phyloP scores from a whole-genome alignment of 2,329 filamentous ascomycete genomes.

The Alternaria triticina region DNA sequence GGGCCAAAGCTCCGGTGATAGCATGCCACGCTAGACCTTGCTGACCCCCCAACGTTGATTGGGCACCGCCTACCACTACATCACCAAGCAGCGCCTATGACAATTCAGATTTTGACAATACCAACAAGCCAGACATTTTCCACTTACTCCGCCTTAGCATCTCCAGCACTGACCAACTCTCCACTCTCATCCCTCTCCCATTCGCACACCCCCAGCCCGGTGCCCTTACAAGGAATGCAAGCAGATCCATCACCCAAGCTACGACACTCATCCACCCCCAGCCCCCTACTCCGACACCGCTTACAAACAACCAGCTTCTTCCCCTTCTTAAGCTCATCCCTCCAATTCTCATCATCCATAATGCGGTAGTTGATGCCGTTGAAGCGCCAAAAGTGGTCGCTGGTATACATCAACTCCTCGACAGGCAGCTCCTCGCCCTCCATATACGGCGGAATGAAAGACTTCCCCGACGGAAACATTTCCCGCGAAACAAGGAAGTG shows the following conservation, averaged over 20 bases:
- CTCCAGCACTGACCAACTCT: background rate
- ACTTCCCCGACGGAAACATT: constrained; percentile 19
- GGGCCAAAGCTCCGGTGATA: background rate
- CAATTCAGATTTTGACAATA: no score
- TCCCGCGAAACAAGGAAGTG: constrained; percentile 33
- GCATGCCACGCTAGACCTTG: background rate
- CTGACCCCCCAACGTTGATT: no score
- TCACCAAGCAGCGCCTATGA: no score
- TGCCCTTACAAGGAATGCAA: constrained; percentile 20
- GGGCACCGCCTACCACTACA: no score
- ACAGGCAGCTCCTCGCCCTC: constrained; percentile 40
- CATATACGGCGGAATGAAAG: constrained; percentile 46
- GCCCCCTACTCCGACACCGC: constrained; percentile 10
- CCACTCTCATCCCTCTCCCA: constrained; percentile 9
- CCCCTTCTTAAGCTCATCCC: constrained; percentile 15
- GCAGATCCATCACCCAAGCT: constrained; percentile 23
- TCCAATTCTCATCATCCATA: constrained; percentile 32
- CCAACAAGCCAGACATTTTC: no score
- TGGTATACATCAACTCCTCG: constrained; percentile 39
- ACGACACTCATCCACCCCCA: constrained; percentile 17
- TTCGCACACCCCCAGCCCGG: constrained; percentile 11
- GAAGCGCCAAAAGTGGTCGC: constrained; percentile 36
- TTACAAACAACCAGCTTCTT: constrained; percentile 19
- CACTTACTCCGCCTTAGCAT: background rate
- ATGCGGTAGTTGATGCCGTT: constrained; percentile 31